These are phyloP conservation scores for Kurtzmaniella cleridarum DNA, from an alignment of 805 yeast genomes.

Conservation along the genomic window DNA sequence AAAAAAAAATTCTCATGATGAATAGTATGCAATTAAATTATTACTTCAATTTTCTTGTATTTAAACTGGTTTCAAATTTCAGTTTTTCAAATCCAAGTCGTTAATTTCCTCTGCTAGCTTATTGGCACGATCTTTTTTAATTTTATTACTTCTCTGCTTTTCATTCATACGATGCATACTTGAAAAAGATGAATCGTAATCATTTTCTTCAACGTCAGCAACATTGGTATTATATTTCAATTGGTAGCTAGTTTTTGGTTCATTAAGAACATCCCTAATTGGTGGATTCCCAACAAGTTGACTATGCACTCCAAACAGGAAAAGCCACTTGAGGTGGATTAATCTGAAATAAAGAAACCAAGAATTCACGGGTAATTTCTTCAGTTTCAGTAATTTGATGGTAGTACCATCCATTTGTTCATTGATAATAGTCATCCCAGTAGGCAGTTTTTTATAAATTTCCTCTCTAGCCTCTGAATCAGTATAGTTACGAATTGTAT, in stretches of 20 bases:
- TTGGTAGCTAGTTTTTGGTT: constrained; percentile 23
- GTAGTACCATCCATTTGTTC: constrained; percentile 27
- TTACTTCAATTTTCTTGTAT: too few species aligned
- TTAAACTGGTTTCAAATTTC: not conserved
- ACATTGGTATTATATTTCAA: constrained; percentile 11
- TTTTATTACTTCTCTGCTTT: constrained; percentile 24
- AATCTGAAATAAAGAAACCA: constrained; percentile 49
- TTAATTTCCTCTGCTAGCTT: constrained; percentile 29
- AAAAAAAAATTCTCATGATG: too few species aligned
- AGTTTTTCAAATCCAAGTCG: constrained; percentile 16
- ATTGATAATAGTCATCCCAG: constrained; percentile 28
- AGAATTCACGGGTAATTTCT: constrained; percentile 40
- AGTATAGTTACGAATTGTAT: constrained; percentile 40
- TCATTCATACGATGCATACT: constrained; percentile 9
- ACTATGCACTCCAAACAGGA: constrained; percentile 46
- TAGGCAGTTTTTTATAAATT: constrained; percentile 29
- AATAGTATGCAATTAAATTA: not conserved
- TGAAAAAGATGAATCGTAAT: not conserved
- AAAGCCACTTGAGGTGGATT: constrained; percentile 45
- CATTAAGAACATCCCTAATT: constrained; percentile 31
- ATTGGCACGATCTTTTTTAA: constrained; percentile 32
- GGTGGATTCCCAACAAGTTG: constrained; percentile 38
- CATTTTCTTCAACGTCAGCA: constrained; percentile 11
- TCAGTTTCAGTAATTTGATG: constrained; percentile 41
- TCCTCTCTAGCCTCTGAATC: constrained; percentile 28